These are phyloP conservation scores for Eucommia ulmoides DNA, from an alignment of 257 asterid genomes.

Conservation along the genomic window DNA sequence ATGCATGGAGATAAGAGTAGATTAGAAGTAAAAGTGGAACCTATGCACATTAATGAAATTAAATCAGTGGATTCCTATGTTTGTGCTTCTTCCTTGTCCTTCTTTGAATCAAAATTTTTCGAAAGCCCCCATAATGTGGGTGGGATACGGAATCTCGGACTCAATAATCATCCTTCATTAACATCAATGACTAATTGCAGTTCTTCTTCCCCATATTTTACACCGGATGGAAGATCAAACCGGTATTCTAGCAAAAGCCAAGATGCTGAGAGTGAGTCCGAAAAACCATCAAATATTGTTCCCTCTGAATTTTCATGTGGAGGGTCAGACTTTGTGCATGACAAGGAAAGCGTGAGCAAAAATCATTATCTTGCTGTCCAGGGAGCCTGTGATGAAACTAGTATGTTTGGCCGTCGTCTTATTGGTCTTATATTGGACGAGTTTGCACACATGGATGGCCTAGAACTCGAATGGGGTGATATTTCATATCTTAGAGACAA, in stretches of 20 bases:
- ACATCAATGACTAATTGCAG: conserved; percentile 8
- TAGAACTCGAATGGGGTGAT: conserved; percentile 23
- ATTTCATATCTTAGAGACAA: conserved; percentile 36
- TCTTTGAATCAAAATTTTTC: conserved; percentile 18
- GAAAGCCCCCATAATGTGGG: conserved; percentile 10
- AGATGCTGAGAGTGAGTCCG: conserved; percentile 9
- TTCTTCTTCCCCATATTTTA: conserved; percentile 12
- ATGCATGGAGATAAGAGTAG: conserved; percentile 12
- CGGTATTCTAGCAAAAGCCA: conserved; percentile 12
- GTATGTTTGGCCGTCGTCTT: conserved; percentile 43
- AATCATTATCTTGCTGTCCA: conserved; percentile 66
- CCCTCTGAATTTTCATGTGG: conserved; percentile 13
- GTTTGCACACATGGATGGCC: conserved; percentile 32
- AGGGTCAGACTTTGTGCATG: conserved; percentile 9
- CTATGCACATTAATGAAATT: conserved; percentile 15
- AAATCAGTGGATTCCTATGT: conserved; percentile 14
- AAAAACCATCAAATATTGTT: conserved; percentile 9
- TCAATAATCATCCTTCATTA: conserved; percentile 9
- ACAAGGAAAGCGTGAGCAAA: conserved; percentile 13
- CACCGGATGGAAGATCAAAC: conserved; percentile 11
- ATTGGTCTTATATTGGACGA: conserved; percentile 45
- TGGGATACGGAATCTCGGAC: conserved; percentile 9
- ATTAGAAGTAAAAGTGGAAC: conserved; percentile 15
- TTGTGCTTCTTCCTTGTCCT: conserved; percentile 10
- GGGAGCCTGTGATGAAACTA: conserved; percentile 72